A percentile compares a stretch with the other conserved stretches of the same genome.
phyloP scores from a whole-genome alignment of 106 monocot species.

The Allium fistulosum region DNA sequence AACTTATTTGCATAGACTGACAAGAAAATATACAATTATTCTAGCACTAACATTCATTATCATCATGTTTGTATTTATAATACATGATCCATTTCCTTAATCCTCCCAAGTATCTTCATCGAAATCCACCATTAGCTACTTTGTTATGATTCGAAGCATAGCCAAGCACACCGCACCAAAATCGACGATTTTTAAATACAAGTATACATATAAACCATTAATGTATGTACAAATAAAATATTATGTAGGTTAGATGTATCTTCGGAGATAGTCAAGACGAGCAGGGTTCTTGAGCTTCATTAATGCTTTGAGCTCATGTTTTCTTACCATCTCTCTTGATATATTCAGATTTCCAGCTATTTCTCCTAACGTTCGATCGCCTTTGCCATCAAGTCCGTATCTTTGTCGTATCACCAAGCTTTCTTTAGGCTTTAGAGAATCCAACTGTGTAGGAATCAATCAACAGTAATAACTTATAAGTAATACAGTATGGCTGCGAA shows the following conservation, averaged over 20 bases:
- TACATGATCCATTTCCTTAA: neutral
- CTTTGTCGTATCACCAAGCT: conserved; percentile 92
- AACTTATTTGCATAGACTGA: too few species aligned
- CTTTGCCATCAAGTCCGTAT: conserved; percentile 88
- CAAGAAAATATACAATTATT: conserved; percentile 1
- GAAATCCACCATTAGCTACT: neutral
- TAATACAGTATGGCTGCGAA: too few species aligned
- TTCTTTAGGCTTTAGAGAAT: conserved; percentile 96
- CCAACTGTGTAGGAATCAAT: conserved; percentile 35
- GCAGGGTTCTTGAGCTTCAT: conserved; percentile 97
- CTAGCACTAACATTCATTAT: neutral
- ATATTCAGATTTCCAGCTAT: conserved; percentile 92
- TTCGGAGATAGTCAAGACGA: conserved; percentile 78
- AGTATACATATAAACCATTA: too few species aligned
- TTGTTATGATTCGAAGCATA: conserved; percentile 13
- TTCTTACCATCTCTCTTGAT: conserved; percentile 89
- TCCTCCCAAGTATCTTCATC: neutral
- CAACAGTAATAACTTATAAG: too few species aligned
- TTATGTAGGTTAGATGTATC: conserved; percentile 27
- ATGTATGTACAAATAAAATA: too few species aligned
- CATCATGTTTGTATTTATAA: conserved; percentile 1
- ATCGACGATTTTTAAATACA: neutral
- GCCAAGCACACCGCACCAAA: neutral
- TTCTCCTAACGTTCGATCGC: conserved; percentile 77
- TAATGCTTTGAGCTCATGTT: conserved; percentile 84